These are phyloP conservation scores for Hymenoscyphus occultus DNA, from an alignment of 2,329 filamentous ascomycete species.

Conservation along the genomic window DNA sequence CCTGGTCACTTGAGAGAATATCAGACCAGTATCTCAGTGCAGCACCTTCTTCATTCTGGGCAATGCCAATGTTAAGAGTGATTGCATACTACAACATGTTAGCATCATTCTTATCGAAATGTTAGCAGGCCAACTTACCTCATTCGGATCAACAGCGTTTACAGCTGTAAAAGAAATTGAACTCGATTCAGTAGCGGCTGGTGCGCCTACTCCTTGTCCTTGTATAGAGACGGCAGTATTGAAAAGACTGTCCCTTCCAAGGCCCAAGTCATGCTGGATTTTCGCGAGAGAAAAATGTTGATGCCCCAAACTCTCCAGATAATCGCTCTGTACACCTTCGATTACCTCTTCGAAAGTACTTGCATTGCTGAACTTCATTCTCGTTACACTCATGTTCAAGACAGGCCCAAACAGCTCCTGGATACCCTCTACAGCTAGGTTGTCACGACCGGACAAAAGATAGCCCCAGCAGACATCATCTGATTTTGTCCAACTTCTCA, in stretches of 20 bases:
- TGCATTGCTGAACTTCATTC: conserved; percentile 24
- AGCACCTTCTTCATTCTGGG: conserved; percentile 10
- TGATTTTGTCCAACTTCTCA: conserved; percentile 39
- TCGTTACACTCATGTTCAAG: conserved; percentile 41
- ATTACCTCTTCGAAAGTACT: conserved; percentile 32
- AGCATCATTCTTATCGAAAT: not conserved
- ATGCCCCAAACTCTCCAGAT: conserved; percentile 36
- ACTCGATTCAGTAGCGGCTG: not conserved
- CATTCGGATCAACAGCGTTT: conserved; percentile 18
- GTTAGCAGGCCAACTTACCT: conserved; percentile 11
- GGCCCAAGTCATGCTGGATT: conserved; percentile 35
- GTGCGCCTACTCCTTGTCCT: conserved; percentile 2
- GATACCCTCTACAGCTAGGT: conserved; percentile 42
- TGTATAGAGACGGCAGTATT: conserved; percentile 29
- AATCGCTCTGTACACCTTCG: conserved; percentile 33
- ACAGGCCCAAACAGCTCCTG: conserved; percentile 46
- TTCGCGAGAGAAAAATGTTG: conserved; percentile 43
- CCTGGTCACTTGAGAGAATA: conserved; percentile 40
- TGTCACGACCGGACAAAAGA: conserved; percentile 42
- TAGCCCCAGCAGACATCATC: conserved; percentile 42
- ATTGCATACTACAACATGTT: conserved; percentile 33
- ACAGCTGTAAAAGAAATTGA: conserved; percentile 14
- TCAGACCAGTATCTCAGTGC: conserved; percentile 40
- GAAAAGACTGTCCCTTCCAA: conserved; percentile 22
- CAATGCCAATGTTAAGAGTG: conserved; percentile 33